Evolutionary conservation across 371 early-diverging fungal genomes (phyloP).

Genomic region (Mucor lusitanicus): DNA sequence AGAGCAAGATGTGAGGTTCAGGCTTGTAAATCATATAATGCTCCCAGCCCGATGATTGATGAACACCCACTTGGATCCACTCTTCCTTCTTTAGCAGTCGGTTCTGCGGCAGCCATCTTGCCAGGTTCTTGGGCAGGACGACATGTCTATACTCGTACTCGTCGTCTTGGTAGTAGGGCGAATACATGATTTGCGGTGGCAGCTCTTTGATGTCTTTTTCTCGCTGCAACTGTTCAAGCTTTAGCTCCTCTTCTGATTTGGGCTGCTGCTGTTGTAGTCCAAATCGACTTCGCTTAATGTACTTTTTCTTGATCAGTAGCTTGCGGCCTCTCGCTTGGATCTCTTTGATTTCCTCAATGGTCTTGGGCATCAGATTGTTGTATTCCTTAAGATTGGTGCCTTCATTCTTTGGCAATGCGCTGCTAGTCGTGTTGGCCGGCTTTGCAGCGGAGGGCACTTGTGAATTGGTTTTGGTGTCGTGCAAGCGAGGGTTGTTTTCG

Average conservation of each 20-base stretch:
- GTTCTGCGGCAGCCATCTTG: constrained; percentile 58
- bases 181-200: constrained; percentile 59
- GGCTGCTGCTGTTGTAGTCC: neutral
- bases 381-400: neutral
- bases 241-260: constrained; percentile 7
- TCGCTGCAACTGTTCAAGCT: constrained; percentile 13
- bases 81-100: constrained; percentile 69
- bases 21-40: constrained; percentile 88
- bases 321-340: constrained; percentile 5
- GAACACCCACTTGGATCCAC: constrained; percentile 79
- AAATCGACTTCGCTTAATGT: neutral
- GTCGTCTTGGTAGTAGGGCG: constrained; percentile 56
- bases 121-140: constrained; percentile 66
- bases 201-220: constrained; percentile 52
- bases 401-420: neutral
- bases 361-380: constrained; percentile 8
- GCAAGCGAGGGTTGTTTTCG: neutral
- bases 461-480: neutral
- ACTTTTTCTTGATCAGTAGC: neutral
- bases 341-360: constrained; percentile 7
- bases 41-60: constrained; percentile 84
- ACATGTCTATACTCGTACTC: constrained; percentile 65
- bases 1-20: constrained; percentile 86
- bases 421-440: neutral
- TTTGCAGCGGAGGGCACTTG: neutral